A percentile compares a stretch with the other conserved stretches of the same genome.
Conservation (phyloP, 306 rosid genomes). For the Heteromeles arbutifolia region DNA sequence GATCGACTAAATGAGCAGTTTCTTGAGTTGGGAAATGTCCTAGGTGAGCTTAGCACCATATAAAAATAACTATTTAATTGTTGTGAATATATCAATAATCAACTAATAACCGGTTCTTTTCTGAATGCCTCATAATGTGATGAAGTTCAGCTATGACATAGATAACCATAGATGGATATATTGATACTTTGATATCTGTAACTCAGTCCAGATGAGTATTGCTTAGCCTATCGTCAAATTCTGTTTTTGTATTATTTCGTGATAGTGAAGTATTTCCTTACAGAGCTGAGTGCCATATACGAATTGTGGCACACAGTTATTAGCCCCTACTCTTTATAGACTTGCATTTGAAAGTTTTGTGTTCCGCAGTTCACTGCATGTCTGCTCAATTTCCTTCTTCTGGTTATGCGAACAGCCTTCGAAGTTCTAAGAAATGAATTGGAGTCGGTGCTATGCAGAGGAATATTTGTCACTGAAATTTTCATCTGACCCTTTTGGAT, state of each 20-base stretch:
- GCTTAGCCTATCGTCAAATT: background rate
- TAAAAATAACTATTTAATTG: too few relatives aligned
- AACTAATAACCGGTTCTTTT: too few relatives aligned
- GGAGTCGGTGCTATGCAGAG: too few relatives aligned
- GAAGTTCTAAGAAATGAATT: background rate
- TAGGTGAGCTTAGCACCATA: conserved; percentile 33
- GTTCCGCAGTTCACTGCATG: background rate
- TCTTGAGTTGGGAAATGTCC: conserved; percentile 53
- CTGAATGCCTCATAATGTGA: too few relatives aligned
- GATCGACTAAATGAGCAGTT: conserved; percentile 77
- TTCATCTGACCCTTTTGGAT: too few relatives aligned
- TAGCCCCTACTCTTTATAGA: background rate
- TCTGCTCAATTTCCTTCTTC: background rate
- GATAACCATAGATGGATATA: background rate
- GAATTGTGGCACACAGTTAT: background rate
- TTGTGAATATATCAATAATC: too few relatives aligned
- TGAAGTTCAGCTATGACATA: background rate
- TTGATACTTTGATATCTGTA: background rate
- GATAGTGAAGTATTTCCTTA: too few relatives aligned
- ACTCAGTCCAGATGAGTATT: background rate
- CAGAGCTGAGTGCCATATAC: background rate
- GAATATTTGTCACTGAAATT: too few relatives aligned
- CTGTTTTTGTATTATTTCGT: background rate
- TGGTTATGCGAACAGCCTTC: background rate
- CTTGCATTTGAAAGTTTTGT: background rate